phyloP scores from a whole-genome alignment of 1,284 basidiomycete species.

The Garcileccinum viscosum region DNA sequence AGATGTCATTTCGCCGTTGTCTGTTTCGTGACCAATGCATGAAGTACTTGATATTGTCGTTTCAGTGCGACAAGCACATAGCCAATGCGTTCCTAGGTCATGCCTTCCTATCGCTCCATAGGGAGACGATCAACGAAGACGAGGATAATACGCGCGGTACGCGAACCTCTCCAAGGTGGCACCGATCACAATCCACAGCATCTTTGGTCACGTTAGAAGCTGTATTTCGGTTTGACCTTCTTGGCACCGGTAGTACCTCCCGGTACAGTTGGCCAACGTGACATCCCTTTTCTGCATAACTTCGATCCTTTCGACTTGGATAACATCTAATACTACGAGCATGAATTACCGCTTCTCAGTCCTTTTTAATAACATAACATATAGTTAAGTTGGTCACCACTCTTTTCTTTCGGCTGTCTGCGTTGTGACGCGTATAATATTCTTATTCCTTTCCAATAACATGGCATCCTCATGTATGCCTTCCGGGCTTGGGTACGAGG shows the following conservation, averaged over 20 bases:
- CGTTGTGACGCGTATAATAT: neutral
- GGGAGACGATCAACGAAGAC: neutral
- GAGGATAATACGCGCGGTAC: neutral
- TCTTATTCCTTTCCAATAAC: neutral
- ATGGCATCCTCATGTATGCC: neutral
- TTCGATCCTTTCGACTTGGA: neutral
- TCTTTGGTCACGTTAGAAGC: neutral
- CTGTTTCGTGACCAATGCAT: slow-evolving; percentile 1
- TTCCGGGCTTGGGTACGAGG: neutral
- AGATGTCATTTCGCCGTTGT: neutral
- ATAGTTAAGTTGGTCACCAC: neutral
- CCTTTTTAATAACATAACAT: neutral
- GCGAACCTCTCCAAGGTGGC: neutral
- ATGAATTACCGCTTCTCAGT: neutral
- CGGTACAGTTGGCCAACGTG: neutral
- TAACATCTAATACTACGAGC: neutral
- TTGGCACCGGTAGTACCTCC: neutral
- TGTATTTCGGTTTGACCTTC: neutral
- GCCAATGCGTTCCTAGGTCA: neutral
- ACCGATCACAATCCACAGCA: neutral
- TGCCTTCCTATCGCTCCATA: neutral
- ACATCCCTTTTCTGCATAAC: neutral
- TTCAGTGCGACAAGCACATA: neutral
- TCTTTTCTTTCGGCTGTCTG: neutral
- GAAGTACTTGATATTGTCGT: neutral